Conservation (phyloP, 1,284 basidiomycete species). For the Apiotrichum gamsii region DNA sequence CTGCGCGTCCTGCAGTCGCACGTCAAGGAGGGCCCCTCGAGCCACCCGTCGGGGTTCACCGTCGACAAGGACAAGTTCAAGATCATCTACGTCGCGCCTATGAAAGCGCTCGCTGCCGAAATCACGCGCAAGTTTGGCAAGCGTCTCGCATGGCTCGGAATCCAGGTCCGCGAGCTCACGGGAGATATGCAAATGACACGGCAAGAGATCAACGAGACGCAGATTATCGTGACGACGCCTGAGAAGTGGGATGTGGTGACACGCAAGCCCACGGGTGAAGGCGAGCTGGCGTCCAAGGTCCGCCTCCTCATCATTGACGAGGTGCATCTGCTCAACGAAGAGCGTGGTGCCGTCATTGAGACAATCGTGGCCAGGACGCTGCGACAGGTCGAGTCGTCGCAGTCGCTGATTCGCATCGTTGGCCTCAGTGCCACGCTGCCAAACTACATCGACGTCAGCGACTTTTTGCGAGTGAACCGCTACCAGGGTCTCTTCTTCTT, state of each 20-base stretch:
- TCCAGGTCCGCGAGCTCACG: conserved; percentile 86
- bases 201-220: conserved; percentile 88
- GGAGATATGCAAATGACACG: conserved; percentile 99
- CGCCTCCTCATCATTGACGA: conserved; percentile 97
- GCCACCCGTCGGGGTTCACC: conserved; percentile 49
- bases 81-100: conserved; percentile 97
- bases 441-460: conserved; percentile 94
- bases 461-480: conserved; percentile 86
- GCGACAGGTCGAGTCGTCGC: conserved; percentile 90
- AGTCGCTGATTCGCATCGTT: conserved; percentile 96
- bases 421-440: conserved; percentile 97
- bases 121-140: conserved; percentile 89
- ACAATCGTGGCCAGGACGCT: conserved; percentile 95
- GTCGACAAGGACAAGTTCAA: conserved; percentile 78
- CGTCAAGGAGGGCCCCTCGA: conserved; percentile 38
- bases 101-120: conserved; percentile 96
- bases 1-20: conserved; percentile 79
- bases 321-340: conserved; percentile 94
- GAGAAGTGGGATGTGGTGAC: conserved; percentile 99
- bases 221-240: conserved; percentile 97
- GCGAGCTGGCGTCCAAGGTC: conserved; percentile 84
- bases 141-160: conserved; percentile 80
- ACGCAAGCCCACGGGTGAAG: conserved; percentile 91
- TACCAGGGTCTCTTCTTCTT: conserved; percentile 96
- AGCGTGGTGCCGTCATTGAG: conserved; percentile 96